Evolutionary conservation across 2,329 filamentous ascomycete genomes (phyloP).

Genomic region (Pseudogymnoascus sp.): DNA sequence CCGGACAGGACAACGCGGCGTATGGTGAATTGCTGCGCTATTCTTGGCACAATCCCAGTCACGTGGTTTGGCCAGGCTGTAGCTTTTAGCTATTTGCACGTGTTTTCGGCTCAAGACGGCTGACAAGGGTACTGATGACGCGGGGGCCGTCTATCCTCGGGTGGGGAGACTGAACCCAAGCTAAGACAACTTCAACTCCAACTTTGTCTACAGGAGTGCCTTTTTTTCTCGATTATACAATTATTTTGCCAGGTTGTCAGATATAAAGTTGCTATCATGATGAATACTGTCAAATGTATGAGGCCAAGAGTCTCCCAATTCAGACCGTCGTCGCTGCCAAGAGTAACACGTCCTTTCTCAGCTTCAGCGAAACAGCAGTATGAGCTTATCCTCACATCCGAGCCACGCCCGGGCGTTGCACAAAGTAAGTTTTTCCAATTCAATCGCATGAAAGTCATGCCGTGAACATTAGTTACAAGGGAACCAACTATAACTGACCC

Average conservation of each 20-base stretch:
- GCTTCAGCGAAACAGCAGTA: slow-evolving; percentile 41
- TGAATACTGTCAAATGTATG: slow-evolving; percentile 24
- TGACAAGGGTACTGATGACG: slow-evolving; percentile 1
- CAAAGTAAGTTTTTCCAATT: slow-evolving; percentile 52
- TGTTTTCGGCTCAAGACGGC: slow-evolving; percentile 7
- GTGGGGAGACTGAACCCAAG: slow-evolving; percentile 7
- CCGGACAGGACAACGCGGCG: slow-evolving; percentile 7
- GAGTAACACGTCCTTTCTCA: slow-evolving; percentile 21
- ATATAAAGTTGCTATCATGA: slow-evolving; percentile 12
- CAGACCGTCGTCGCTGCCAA: slow-evolving; percentile 15
- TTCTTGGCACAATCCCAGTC: slow-evolving; percentile 3
- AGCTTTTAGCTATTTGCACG: neutral
- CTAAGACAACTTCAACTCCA: slow-evolving; percentile 5
- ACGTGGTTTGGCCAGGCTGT: neutral
- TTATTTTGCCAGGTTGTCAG: slow-evolving; percentile 4
- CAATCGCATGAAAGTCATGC: neutral
- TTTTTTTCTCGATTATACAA: neutral
- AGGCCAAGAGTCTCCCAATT: slow-evolving; percentile 26
- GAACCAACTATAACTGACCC: slow-evolving; percentile 5
- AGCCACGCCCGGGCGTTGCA: slow-evolving; percentile 80
- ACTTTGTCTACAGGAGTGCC: neutral
- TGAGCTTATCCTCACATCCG: slow-evolving; percentile 74
- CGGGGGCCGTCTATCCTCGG: neutral
- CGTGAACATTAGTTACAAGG: neutral
- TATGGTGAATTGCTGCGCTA: neutral